Conservation (phyloP, 2,329 filamentous ascomycete species). For the Calonectria pseudoreteaudii region DNA sequence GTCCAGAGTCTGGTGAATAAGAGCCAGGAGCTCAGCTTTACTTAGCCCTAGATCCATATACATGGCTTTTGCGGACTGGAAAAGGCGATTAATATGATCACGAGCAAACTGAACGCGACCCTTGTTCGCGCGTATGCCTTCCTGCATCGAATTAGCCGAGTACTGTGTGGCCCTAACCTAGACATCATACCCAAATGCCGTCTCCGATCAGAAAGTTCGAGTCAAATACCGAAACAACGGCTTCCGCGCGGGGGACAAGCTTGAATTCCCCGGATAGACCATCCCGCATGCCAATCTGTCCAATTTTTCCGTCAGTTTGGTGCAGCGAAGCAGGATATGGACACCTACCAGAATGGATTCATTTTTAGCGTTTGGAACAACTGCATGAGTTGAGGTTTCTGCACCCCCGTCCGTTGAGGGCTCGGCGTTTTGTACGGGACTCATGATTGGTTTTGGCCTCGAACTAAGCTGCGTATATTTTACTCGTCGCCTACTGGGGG, state of each 20-base stretch:
- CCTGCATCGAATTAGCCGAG: constrained; percentile 12
- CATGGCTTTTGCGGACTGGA: constrained; percentile 46
- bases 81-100: constrained; percentile 44
- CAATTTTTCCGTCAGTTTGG: not conserved
- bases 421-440: not conserved
- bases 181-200: constrained; percentile 39
- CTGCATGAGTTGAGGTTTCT: constrained; percentile 30
- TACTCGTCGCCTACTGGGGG: not conserved
- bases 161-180: rapidly evolving
- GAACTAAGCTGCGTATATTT: not conserved
- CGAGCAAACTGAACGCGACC: constrained; percentile 43
- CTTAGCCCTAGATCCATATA: constrained; percentile 44
- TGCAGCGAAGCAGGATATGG: not conserved
- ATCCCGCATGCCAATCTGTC: constrained; percentile 42
- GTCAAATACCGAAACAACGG: constrained; percentile 44
- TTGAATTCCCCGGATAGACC: constrained; percentile 39
- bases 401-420: not conserved
- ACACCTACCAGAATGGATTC: constrained; percentile 33
- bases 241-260: constrained; percentile 37
- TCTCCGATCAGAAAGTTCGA: constrained; percentile 45
- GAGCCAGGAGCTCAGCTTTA: constrained; percentile 38
- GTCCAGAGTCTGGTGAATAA: constrained; percentile 42
- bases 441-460: not conserved
- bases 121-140: constrained; percentile 41
- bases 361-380: constrained; percentile 41